phyloP scores from a whole-genome alignment of 208 protist genomes.

The Phytomonas serpens region DNA sequence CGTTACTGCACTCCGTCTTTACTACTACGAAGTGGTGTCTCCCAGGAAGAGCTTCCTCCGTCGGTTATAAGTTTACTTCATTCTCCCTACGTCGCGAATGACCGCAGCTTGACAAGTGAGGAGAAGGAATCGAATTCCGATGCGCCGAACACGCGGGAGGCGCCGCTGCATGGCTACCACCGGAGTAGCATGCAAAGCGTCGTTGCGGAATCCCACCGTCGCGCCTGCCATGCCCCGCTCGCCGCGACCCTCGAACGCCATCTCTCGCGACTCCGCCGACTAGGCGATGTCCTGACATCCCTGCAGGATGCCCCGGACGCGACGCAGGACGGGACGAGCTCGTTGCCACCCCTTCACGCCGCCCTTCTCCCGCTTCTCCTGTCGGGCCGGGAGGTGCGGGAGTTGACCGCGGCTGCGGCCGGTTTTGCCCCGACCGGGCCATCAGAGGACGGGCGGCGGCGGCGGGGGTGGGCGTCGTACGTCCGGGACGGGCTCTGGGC shows the following conservation, averaged over 20 bases:
- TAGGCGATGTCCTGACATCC: not conserved
- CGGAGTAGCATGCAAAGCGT: conserved; percentile 22
- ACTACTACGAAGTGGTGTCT: conserved; percentile 29
- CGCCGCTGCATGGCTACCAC: conserved; percentile 10
- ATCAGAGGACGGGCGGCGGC: not conserved
- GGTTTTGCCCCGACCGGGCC: not conserved
- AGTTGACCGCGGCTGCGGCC: conserved; percentile 25
- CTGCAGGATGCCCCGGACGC: not conserved
- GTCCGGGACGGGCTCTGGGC: conserved; percentile 19
- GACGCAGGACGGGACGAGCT: not conserved
- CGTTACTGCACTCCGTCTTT: conserved; percentile 53
- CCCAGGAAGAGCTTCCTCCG: conserved; percentile 16
- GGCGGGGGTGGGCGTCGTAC: conserved; percentile 17
- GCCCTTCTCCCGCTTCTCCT: conserved; percentile 42
- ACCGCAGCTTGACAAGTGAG: not conserved
- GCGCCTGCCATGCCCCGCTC: conserved; percentile 55
- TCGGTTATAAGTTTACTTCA: conserved; percentile 18
- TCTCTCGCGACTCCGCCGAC: conserved; percentile 8
- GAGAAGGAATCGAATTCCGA: not conserved
- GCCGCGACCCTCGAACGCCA: conserved; percentile 18
- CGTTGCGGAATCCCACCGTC: conserved; percentile 28
- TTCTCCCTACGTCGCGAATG: conserved; percentile 4
- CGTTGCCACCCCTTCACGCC: not conserved
- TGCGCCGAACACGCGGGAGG: not conserved
- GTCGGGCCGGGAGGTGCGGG: conserved; percentile 37